Conservation (phyloP, 352 stramenopile genomes). For the Plasmopara halstedii region DNA sequence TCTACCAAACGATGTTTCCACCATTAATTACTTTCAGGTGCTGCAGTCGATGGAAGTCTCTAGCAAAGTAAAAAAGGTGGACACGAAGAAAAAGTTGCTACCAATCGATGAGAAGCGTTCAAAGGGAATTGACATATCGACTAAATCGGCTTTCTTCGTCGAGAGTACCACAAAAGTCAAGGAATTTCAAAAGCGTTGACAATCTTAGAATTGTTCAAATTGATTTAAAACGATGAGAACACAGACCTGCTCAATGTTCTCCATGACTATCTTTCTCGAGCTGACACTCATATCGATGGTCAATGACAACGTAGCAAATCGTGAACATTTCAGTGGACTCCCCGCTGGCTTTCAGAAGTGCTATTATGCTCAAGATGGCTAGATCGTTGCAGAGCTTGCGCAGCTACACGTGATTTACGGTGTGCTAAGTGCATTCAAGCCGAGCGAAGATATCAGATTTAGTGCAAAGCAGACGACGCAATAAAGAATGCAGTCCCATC, state of each 20-base stretch:
- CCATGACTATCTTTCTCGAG: neutral
- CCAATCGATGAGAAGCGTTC: neutral
- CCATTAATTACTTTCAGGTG: neutral
- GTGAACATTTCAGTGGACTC: neutral
- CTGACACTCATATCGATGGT: neutral
- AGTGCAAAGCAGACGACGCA: neutral
- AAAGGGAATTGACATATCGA: neutral
- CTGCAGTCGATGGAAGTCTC: neutral
- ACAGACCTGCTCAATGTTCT: neutral
- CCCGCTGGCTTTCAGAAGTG: neutral
- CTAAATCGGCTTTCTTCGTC: neutral
- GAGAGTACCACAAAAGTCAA: neutral
- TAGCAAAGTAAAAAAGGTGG: neutral
- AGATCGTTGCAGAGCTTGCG: neutral
- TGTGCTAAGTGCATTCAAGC: neutral
- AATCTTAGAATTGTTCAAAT: neutral
- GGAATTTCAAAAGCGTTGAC: neutral
- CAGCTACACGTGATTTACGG: neutral
- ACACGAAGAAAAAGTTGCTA: neutral
- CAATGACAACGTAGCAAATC: neutral
- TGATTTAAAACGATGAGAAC: neutral
- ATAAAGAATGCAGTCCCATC: neutral
- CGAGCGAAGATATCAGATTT: neutral
- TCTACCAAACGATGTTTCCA: neutral
- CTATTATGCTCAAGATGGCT: neutral